Conservation (phyloP, 768 basidiomycete species). For the Podaxis mareebaensis region DNA sequence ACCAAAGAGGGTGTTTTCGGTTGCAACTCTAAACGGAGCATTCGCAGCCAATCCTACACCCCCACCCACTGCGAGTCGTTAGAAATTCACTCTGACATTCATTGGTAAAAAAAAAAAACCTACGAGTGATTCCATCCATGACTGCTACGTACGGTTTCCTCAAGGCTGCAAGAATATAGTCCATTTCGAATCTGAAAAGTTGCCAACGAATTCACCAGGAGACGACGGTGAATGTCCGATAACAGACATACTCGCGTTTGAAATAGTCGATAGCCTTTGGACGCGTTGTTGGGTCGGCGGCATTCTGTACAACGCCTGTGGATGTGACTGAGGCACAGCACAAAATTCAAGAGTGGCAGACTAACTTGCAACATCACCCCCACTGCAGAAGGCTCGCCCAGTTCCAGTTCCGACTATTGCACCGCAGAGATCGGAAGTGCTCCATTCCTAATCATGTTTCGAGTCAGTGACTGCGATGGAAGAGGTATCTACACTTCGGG, state of each 20-base stretch:
- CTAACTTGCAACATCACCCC: conserved; percentile 91
- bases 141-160: conserved; percentile 90
- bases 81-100: conserved; percentile 10
- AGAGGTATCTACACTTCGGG: conserved; percentile 1
- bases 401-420: conserved; percentile 72
- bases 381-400: conserved; percentile 87
- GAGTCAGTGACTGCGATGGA: conserved; percentile 14
- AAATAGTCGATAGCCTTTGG: conserved; percentile 82
- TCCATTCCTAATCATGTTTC: conserved; percentile 64
- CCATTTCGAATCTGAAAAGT: conserved; percentile 69
- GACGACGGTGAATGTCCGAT: conserved; percentile 20
- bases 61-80: conserved; percentile 75
- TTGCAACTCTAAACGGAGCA: conserved; percentile 90
- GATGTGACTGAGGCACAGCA: not conserved
- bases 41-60: conserved; percentile 86
- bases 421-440: conserved; percentile 65
- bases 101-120: conserved; percentile 31
- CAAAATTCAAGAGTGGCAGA: conserved; percentile 19
- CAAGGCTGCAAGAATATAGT: conserved; percentile 68
- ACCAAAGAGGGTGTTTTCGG: conserved; percentile 86
- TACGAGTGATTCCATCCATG: conserved; percentile 91
- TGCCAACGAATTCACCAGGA: conserved; percentile 14
- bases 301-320: conserved; percentile 58
- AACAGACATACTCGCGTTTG: conserved; percentile 72
- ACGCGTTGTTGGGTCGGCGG: conserved; percentile 50